phyloP scores from a whole-genome alignment of 306 rosid genomes.

The Trichosanthes cucumerina region DNA sequence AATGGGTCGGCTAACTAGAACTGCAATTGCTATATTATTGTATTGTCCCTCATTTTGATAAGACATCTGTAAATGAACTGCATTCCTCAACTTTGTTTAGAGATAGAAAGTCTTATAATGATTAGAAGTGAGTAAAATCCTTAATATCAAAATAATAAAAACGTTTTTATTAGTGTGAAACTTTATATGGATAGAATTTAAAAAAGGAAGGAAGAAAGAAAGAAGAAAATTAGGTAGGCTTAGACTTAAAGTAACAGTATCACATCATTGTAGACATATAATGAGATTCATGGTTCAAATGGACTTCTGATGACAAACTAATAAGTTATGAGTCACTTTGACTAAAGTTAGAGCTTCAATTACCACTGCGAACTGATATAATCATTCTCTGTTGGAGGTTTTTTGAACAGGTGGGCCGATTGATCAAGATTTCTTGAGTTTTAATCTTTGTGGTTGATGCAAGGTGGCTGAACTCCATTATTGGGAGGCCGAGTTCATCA shows the following conservation, averaged over 20 bases:
- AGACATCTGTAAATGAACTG: not conserved
- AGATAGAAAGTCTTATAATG: not conserved
- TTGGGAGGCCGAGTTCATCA: constrained; percentile 1
- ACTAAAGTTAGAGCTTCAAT: not conserved
- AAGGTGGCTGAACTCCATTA: constrained; percentile 2
- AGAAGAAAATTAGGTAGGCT: not conserved
- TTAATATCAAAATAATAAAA: not conserved
- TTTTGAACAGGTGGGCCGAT: constrained; percentile 6
- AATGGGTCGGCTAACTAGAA: not conserved
- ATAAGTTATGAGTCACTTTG: not conserved
- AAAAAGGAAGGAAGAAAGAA: no score
- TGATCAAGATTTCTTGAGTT: not conserved
- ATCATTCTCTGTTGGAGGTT: not conserved
- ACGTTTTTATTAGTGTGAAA: not conserved
- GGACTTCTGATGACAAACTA: not conserved
- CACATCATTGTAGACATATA: not conserved
- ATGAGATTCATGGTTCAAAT: not conserved
- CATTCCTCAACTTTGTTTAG: not conserved
- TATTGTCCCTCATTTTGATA: not conserved
- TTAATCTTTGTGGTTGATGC: not conserved
- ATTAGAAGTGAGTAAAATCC: not conserved
- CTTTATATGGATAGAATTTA: not conserved
- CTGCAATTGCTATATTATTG: not conserved
- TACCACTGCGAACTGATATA: not conserved
- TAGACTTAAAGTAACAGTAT: not conserved